These are phyloP conservation scores for Albifimbria verrucaria DNA, from an alignment of 2,329 filamentous ascomycete genomes.

Conservation along the genomic window DNA sequence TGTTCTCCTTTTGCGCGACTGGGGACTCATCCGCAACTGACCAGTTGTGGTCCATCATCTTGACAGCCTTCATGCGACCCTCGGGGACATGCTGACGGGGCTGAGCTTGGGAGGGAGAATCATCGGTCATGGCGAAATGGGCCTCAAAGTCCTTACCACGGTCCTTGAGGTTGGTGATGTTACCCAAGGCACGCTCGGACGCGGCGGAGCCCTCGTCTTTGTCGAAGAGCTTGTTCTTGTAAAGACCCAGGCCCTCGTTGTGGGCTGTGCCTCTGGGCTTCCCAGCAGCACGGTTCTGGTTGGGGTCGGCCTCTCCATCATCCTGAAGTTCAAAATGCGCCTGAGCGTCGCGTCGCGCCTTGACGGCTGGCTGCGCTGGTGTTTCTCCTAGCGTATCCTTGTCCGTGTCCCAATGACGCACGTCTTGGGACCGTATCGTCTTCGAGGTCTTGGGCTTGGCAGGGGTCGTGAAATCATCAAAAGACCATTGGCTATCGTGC, in stretches of 20 bases:
- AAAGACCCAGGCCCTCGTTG: conserved; percentile 67
- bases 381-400: conserved; percentile 50
- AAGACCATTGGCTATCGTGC: conserved; percentile 77
- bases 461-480: conserved; percentile 83
- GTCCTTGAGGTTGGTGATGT: conserved; percentile 70
- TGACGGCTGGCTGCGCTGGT: conserved; percentile 56
- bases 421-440: conserved; percentile 60
- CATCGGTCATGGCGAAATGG: conserved; percentile 75
- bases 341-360: conserved; percentile 75
- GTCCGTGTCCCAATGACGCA: conserved; percentile 77
- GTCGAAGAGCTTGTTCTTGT: conserved; percentile 72
- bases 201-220: conserved; percentile 46
- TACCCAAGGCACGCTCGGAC: conserved; percentile 50
- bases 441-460: conserved; percentile 65
- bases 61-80: conserved; percentile 65
- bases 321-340: conserved; percentile 83
- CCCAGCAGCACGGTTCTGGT: conserved; percentile 41
- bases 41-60: conserved; percentile 70
- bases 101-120: conserved; percentile 49
- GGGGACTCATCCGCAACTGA: conserved; percentile 53
- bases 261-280: conserved; percentile 52
- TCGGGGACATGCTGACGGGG: conserved; percentile 45
- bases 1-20: conserved; percentile 48
- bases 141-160: conserved; percentile 73
- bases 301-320: conserved; percentile 58